A percentile compares a stretch with the other conserved stretches of the same genome.
Evolutionary conservation across 2,329 filamentous ascomycete genomes (phyloP).

Genomic region (Coniochaeta sp.): DNA sequence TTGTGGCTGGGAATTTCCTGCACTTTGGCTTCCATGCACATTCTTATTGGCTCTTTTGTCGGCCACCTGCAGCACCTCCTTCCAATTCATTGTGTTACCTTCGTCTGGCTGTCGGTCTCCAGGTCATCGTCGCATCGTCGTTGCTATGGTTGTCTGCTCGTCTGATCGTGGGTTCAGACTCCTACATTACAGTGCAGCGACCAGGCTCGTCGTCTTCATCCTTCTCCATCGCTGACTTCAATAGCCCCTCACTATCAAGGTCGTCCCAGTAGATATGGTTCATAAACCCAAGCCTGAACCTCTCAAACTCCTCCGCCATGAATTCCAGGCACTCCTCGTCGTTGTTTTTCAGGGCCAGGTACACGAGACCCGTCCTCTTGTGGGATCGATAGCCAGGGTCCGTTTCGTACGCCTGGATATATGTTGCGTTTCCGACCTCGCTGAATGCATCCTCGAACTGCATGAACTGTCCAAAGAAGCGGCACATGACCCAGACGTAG

Average conservation of each 20-base stretch:
- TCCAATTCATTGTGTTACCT: not conserved
- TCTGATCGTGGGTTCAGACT: too few relatives aligned
- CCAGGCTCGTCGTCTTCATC: too few relatives aligned
- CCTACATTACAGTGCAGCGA: too few relatives aligned
- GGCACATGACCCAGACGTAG: conserved; percentile 19
- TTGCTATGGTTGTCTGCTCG: too few relatives aligned
- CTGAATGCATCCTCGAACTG: conserved; percentile 21
- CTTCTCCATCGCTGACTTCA: too few relatives aligned
- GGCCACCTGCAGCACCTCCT: not conserved
- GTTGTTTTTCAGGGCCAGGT: conserved; percentile 14
- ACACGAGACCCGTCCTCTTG: conserved; percentile 18
- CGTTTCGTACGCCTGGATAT: conserved; percentile 20
- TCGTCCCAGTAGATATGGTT: too few relatives aligned
- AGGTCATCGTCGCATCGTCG: too few relatives aligned
- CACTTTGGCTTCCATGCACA: not conserved
- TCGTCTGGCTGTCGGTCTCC: not conserved
- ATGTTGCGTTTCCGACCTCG: conserved; percentile 18
- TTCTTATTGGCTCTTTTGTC: not conserved
- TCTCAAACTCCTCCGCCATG: conserved; percentile 21
- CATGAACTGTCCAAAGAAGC: conserved; percentile 18
- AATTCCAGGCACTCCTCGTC: conserved; percentile 24
- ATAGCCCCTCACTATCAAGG: too few relatives aligned
- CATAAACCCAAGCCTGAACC: too few relatives aligned
- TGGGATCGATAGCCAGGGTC: conserved; percentile 10
- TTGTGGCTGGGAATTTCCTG: not conserved